Evolutionary conservation across 1,284 basidiomycete species (phyloP).

Genomic region (Vanrija humicola): DNA sequence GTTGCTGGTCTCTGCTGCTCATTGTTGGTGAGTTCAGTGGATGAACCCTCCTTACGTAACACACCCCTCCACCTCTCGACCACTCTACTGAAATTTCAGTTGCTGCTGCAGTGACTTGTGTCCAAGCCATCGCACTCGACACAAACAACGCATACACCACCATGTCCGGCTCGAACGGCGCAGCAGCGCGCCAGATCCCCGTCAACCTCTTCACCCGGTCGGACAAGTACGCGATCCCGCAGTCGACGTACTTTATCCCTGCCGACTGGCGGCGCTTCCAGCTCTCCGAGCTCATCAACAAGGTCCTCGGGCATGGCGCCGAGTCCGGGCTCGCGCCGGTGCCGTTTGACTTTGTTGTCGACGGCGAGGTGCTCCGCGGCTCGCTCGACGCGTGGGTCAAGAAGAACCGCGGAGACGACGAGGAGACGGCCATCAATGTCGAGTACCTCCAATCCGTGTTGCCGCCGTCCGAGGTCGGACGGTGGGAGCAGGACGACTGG

Average conservation of each 20-base stretch:
- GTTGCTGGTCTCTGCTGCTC: neutral
- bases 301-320: constrained; percentile 65
- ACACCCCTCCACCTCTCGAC: neutral
- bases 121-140: neutral
- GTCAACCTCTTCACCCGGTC: constrained; percentile 79
- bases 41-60: constrained; percentile 6
- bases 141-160: neutral
- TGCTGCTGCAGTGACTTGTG: too few relatives aligned
- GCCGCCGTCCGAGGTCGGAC: constrained; percentile 77
- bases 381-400: constrained; percentile 74
- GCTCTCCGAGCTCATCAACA: constrained; percentile 96
- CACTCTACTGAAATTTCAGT: constrained; percentile 9
- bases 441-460: constrained; percentile 92
- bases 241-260: constrained; percentile 92
- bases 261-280: constrained; percentile 87
- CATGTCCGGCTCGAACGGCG: constrained; percentile 21
- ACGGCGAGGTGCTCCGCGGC: constrained; percentile 72
- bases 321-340: constrained; percentile 57
- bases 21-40: constrained; percentile 7
- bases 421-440: constrained; percentile 73
- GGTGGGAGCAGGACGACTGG: constrained; percentile 90
- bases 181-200: constrained; percentile 50
- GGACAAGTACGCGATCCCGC: constrained; percentile 68
- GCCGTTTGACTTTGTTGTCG: constrained; percentile 90
- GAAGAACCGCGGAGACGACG: constrained; percentile 67